phyloP scores from a whole-genome alignment of 352 stramenopile genomes.

The Pythium volutum region DNA sequence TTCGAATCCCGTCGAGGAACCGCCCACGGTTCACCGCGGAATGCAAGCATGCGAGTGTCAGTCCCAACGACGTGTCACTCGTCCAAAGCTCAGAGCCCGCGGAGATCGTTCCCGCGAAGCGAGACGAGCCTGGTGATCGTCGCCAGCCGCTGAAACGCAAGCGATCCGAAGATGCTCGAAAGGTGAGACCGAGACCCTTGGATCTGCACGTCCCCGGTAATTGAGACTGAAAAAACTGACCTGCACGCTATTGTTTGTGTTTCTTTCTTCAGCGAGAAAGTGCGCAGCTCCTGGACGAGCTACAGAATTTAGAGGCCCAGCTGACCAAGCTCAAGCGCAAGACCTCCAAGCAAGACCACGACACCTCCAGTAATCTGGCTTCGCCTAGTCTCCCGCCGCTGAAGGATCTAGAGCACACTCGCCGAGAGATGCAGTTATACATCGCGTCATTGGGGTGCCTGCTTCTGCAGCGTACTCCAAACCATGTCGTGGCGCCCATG shows the following conservation, averaged over 20 bases:
- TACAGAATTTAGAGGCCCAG: slow-evolving; percentile 7
- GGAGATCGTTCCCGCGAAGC: background rate
- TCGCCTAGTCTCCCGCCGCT: background rate
- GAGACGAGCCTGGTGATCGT: background rate
- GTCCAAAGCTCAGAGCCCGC: background rate
- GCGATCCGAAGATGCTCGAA: slow-evolving; percentile 4
- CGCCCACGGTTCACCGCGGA: background rate
- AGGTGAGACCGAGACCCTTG: slow-evolving; percentile 6
- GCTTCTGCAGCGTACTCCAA: slow-evolving; percentile 2
- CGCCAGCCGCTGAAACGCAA: slow-evolving; percentile 7
- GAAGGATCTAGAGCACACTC: background rate
- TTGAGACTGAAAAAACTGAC: background rate
- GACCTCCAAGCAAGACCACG: background rate
- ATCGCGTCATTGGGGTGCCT: slow-evolving; percentile 11
- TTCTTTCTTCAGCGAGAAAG: slow-evolving; percentile 10
- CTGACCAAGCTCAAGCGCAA: slow-evolving; percentile 9
- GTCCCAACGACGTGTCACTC: background rate
- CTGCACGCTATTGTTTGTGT: background rate
- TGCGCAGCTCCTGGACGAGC: background rate
- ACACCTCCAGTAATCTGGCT: too few relatives aligned
- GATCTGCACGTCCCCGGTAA: background rate
- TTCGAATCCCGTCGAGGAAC: slow-evolving; percentile 5
- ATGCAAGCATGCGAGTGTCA: background rate
- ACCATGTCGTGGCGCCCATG: slow-evolving; percentile 4
- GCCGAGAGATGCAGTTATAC: slow-evolving; percentile 3